Percentiles rank a stretch among this genome's conserved stretches.
phyloP scores from a whole-genome alignment of 1,284 basidiomycete species.

The Schizophyllum amplum region DNA sequence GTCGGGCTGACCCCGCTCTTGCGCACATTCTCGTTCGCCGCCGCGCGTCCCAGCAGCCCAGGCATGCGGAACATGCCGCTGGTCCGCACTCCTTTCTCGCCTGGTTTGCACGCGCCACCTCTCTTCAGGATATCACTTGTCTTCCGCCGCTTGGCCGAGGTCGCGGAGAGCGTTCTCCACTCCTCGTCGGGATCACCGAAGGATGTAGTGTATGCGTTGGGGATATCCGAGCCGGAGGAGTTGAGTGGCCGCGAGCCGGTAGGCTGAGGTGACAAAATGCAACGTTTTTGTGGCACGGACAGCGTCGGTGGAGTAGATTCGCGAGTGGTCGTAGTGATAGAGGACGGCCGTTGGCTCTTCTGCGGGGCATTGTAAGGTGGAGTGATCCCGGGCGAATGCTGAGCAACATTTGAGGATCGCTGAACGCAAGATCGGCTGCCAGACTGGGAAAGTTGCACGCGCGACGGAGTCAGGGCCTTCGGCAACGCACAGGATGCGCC shows the following conservation, averaged over 20 bases:
- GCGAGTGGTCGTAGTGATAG: neutral
- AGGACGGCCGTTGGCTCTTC: too few species aligned
- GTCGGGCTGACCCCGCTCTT: slow-evolving; percentile 18
- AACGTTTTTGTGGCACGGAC: neutral
- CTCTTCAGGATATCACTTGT: slow-evolving; percentile 9
- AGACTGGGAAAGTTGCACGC: too few species aligned
- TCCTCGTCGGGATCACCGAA: slow-evolving; percentile 32
- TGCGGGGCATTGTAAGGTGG: too few species aligned
- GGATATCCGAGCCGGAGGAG: neutral
- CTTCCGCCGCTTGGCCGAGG: slow-evolving; percentile 24
- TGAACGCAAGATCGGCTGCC: too few species aligned
- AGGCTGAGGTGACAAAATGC: neutral
- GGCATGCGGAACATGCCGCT: slow-evolving; percentile 33
- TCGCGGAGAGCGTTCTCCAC: slow-evolving; percentile 34
- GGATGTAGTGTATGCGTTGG: slow-evolving; percentile 27
- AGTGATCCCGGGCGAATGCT: too few species aligned
- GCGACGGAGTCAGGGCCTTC: too few species aligned
- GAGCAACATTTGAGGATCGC: too few species aligned
- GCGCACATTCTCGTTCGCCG: neutral
- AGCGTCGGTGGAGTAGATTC: neutral
- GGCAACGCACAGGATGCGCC: too few species aligned
- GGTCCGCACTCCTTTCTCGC: slow-evolving; percentile 16
- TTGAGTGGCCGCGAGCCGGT: too few species aligned
- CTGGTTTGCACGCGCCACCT: too few species aligned
- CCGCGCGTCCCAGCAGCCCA: slow-evolving; percentile 6